Base-by-base conservation (phyloP, 495 filamentous ascomycete species). In the Aspergillus bridgeri region DNA sequence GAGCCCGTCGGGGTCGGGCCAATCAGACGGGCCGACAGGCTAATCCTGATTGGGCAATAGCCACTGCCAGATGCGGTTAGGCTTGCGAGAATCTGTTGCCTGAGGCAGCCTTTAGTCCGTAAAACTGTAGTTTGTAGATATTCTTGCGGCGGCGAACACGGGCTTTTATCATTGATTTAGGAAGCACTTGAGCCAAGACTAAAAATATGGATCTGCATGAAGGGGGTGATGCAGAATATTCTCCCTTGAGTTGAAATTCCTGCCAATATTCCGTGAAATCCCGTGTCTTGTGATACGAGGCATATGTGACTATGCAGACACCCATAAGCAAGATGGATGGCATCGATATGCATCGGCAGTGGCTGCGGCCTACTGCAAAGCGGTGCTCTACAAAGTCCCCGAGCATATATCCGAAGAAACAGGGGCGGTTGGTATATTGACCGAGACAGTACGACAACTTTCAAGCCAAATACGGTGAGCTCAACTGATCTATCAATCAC, bases 321-420 rank as follows among this genome's bases (percentile, higher is more conserved):
- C 63, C 1, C 68, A 69, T 38, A 68, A 68, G 58, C 68, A 62
- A 46, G 56, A 66, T 19, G 47, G 50, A 17, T 70, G 63, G 67
- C 65, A 66, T 42, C 29, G 24, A 11, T 68, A 66, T 59, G 68
- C 65, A n/a, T 63, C 63, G 3, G 65, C 65, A 6, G 60, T 50
- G 1, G 66, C 68, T 20, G 68, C 68, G 3, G 63, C 63, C 3
- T 68, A 62, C 20, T 60, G 63, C 60, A 59, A 50, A 54, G 29
- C 42, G 3, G 6, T 58, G 46, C 48, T 58, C 6, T 29, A 23
- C 49, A 58, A 58, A 13, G 43, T 47, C 9, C 33, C 33, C 5
- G 33, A 15, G 33, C 33, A 38, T 4, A 38, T 2, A 15, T 15
- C 7, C 9, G 33, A 38, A 15, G 33, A 38, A 15, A 38, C 33